Evolutionary conservation across 2,329 filamentous ascomycete genomes (phyloP).

Genomic region (Hypomyces rosellus): DNA sequence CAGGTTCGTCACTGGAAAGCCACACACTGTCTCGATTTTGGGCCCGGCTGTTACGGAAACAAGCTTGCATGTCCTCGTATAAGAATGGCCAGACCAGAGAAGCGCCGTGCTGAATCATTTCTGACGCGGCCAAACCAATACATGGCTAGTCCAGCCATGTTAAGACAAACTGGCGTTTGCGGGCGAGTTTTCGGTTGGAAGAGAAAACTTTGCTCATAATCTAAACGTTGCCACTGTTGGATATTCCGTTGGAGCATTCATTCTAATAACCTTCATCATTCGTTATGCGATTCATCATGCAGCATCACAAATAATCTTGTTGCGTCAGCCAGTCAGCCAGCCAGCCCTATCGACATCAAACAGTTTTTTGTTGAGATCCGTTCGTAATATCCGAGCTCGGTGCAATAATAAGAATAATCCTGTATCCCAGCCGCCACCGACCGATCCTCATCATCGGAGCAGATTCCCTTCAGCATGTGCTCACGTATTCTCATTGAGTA

Average conservation of each 20-base stretch:
- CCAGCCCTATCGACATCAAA: background rate
- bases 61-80: background rate
- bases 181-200: too few relatives aligned
- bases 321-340: background rate
- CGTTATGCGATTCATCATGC: slow-evolving; percentile 3
- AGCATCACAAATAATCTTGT: background rate
- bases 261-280: background rate
- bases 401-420: too few relatives aligned
- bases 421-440: too few relatives aligned
- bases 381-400: background rate
- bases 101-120: background rate
- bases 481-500: slow-evolving; percentile 28
- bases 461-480: slow-evolving; percentile 24
- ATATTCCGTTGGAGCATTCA: too few relatives aligned
- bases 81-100: background rate
- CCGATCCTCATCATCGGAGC: too few relatives aligned
- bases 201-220: too few relatives aligned
- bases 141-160: background rate
- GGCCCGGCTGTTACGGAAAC: too few relatives aligned
- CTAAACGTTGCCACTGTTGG: too few relatives aligned
- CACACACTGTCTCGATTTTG: too few relatives aligned
- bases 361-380: background rate
- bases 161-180: background rate
- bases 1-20: too few relatives aligned
- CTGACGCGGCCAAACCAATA: slow-evolving; percentile 14